Evolutionary conservation across 257 asterid genomes (phyloP), one percentile per base, ranked within the genome.

Genomic region (Solanum raphanifolium): DNA sequence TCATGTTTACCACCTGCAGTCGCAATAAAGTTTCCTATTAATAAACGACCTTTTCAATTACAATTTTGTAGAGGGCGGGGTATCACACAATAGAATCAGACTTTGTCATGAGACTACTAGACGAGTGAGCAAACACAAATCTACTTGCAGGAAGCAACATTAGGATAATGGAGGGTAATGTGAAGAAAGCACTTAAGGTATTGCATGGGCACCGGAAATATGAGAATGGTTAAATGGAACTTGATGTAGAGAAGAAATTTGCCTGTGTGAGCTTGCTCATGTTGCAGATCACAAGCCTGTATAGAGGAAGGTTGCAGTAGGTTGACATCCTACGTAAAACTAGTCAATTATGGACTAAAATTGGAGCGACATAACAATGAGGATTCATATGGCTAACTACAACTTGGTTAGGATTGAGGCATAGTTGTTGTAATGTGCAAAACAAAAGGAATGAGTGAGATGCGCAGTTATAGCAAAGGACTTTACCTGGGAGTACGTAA

Each of bases 401-500:
- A 34, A 21, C 18, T 73, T 74, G 1, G 0, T 35, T 73, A 9
- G 43, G 48, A 35, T 73, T 73, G 48, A 73, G 31, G 48, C 48
- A 5, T 34, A 73, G 81, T 32, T 9, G 29, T 73, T 35, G 82
- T 73, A 35, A 21, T 21, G 52, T 35, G 82, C 18, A 35, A 73
- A 74, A 74, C 85, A 46, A 48, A 46, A 27, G 68, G 6, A 29
- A 81, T 9, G 18, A 81, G 41, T 29, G 68, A 79, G 66, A 46
- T 2, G 3, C 20, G 1, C 9, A 29, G 4, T 29, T 81, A 81
- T 27, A 46, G 68, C 15, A 18, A 27, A 29, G 85, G 85, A 46
- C 41, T 81, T 48, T 78, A 85, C 93, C 92, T 88, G 88, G 87
- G 86, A 87, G 82, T 81, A 60, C 71, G 41, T 41, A 29, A 83